Percentiles rank a stretch among this genome's conserved stretches.
Evolutionary conservation across 2,329 filamentous ascomycete species (phyloP).

Genomic region (Trichophyton benhamiae): DNA sequence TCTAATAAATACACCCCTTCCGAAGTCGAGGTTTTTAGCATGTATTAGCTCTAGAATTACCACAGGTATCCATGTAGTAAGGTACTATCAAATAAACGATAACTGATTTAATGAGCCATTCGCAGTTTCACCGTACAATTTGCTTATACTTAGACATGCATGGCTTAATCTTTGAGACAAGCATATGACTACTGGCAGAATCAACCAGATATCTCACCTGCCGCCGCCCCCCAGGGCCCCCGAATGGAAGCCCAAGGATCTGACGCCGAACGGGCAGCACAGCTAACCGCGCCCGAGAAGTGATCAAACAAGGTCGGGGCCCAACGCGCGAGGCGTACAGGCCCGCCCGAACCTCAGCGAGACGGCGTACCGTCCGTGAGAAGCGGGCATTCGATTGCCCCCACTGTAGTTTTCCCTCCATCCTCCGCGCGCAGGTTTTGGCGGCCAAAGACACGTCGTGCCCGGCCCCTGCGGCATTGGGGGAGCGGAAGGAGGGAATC

Average conservation of each 20-base stretch:
- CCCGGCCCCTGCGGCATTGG: not conserved
- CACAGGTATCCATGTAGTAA: conserved; percentile 35
- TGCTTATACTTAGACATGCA: conserved; percentile 37
- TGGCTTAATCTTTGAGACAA: conserved; percentile 38
- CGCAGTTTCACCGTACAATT: conserved; percentile 29
- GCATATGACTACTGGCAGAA: conserved; percentile 37
- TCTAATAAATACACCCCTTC: conserved; percentile 37
- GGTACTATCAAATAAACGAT: conserved; percentile 37
- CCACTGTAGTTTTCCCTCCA: not conserved
- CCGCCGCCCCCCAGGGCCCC: not conserved
- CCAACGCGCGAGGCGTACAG: too few relatives aligned
- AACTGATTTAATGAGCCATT: conserved; percentile 39
- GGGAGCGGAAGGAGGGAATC: not conserved
- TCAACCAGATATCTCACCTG: conserved; percentile 25
- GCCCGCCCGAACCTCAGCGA: not conserved
- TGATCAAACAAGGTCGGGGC: too few relatives aligned
- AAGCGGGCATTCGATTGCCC: not conserved
- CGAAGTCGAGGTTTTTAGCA: conserved; percentile 31
- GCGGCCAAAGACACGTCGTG: not conserved
- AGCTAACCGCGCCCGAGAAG: too few relatives aligned
- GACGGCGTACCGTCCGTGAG: not conserved
- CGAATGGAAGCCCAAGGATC: too few relatives aligned
- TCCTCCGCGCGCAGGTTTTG: not conserved
- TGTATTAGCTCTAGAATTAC: conserved; percentile 40
- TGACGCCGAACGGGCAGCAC: too few relatives aligned